Evolutionary conservation across 2,329 filamentous ascomycete genomes (phyloP), one percentile per base, ranked within the genome.

Genomic region (Botrytis medusae): DNA sequence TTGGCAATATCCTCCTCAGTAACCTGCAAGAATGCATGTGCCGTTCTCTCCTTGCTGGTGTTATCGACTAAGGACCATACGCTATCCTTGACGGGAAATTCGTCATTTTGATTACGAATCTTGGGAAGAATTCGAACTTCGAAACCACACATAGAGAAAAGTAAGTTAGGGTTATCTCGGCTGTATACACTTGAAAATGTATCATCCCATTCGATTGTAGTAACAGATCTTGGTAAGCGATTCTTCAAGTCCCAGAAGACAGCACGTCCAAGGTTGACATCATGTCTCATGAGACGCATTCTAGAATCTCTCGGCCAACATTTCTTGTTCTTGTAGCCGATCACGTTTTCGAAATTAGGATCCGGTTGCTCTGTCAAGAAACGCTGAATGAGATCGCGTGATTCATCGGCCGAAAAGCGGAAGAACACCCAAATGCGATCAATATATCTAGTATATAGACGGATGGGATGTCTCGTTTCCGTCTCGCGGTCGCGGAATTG

Each of bases 171-270:
- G 81, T 99, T 99, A 83, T 99, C 96, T 77, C 94, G 90, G 82
- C 95, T 98, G 86, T 99, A 99, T 16, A 99, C 96, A 79, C 95
- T 98, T 40, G 94, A 93, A 80, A 99, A 99, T 0, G 96, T 98
- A 81, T 99, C 96, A 78, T 99, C 96, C 96, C 96, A 99, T 77
- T 99, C 96, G 74, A 99, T 97, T 0, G 96, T 99, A 0, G 96
- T 99, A 62, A 99, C 91, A 2, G 95, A 98, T 77, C 96, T 89
- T 37, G 96, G 97, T 72, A 99, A 86, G 59, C 96, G 91, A 82
- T 99, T 99, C 88, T 99, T 98, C 82, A 99, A 84, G 81, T 99
- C 95, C 96, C 96, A 99, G 85, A 99, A 99, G 2, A 98, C 96
- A 74, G 97, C 97, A 74, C 97, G 92, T 60, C 97, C 96, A 60